A percentile compares a stretch with the other conserved stretches of the same genome.
phyloP scores from a whole-genome alignment of 768 basidiomycete genomes.

The Amanita fuliginea region DNA sequence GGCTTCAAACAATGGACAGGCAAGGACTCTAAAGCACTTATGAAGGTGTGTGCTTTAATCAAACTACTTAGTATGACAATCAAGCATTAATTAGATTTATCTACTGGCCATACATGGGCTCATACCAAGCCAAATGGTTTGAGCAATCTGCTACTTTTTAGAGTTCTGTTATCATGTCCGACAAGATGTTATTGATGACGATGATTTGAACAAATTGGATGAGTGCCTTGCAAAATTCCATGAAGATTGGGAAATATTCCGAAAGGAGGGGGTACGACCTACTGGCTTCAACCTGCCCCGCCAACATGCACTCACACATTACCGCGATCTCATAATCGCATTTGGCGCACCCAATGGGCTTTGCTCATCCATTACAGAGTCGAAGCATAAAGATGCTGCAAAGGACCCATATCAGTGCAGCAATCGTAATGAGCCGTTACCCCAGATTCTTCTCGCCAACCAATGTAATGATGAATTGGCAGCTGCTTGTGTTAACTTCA shows the following conservation, averaged over 20 bases:
- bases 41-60: slow-evolving; percentile 19
- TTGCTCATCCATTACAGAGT: slow-evolving; percentile 14
- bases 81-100: too few relatives aligned
- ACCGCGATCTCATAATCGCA: slow-evolving; percentile 6
- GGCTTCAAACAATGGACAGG: slow-evolving; percentile 29
- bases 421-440: slow-evolving; percentile 2
- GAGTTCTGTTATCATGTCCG: not conserved
- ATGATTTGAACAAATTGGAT: slow-evolving; percentile 1
- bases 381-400: slow-evolving; percentile 9
- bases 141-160: too few relatives aligned
- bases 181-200: slow-evolving; percentile 4
- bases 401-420: slow-evolving; percentile 13
- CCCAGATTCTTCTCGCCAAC: not conserved
- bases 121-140: too few relatives aligned
- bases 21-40: slow-evolving; percentile 24
- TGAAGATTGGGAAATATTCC: not conserved
- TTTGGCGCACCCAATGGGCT: slow-evolving; percentile 15
- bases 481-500: not conserved
- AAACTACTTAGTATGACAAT: too few relatives aligned
- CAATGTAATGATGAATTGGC: not conserved
- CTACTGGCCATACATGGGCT: slow-evolving; percentile 12
- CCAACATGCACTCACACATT: slow-evolving; percentile 17
- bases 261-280: not conserved
- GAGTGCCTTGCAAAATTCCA: slow-evolving; percentile 10
- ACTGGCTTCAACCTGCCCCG: slow-evolving; percentile 9